phyloP scores from a whole-genome alignment of 441 rosid species.

The Cnidoscolus chayamansa region DNA sequence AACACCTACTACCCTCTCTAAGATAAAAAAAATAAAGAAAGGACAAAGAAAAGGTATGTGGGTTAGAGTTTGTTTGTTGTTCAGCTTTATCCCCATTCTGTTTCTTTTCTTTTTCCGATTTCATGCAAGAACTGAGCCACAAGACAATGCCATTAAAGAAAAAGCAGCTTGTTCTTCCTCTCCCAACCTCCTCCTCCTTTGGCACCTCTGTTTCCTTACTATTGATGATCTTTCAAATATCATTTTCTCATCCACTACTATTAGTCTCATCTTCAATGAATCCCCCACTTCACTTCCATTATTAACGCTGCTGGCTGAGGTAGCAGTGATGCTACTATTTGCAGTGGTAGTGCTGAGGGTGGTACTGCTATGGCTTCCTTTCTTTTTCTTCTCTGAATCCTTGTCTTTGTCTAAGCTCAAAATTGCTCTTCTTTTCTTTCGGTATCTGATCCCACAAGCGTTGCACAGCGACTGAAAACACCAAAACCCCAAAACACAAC shows the following conservation, averaged over 20 bases:
- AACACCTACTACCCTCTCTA: not conserved
- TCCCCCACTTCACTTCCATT: constrained; percentile 24
- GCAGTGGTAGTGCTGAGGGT: not conserved
- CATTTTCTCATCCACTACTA: constrained; percentile 33
- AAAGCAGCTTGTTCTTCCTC: constrained; percentile 90
- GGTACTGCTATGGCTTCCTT: constrained; percentile 7
- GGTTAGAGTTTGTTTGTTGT: not conserved
- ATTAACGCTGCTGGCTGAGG: not conserved
- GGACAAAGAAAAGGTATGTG: not conserved
- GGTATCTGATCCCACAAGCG: constrained; percentile 86
- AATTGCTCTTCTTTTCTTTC: constrained; percentile 50
- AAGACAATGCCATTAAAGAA: constrained; percentile 67
- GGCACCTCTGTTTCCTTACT: constrained; percentile 65
- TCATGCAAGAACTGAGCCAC: constrained; percentile 57
- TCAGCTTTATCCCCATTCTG: not conserved
- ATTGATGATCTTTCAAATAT: constrained; percentile 32
- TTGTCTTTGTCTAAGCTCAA: constrained; percentile 32
- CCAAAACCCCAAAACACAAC: not conserved
- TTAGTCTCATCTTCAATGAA: constrained; percentile 36
- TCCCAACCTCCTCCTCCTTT: constrained; percentile 49
- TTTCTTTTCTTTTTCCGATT: not conserved
- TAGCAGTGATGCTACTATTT: not conserved
- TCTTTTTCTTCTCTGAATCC: constrained; percentile 32
- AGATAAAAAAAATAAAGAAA: not conserved
- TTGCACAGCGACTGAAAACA: constrained; percentile 74